Conservation (phyloP, 148 eudicot species). For the Mesembryanthemum crystallinum region DNA sequence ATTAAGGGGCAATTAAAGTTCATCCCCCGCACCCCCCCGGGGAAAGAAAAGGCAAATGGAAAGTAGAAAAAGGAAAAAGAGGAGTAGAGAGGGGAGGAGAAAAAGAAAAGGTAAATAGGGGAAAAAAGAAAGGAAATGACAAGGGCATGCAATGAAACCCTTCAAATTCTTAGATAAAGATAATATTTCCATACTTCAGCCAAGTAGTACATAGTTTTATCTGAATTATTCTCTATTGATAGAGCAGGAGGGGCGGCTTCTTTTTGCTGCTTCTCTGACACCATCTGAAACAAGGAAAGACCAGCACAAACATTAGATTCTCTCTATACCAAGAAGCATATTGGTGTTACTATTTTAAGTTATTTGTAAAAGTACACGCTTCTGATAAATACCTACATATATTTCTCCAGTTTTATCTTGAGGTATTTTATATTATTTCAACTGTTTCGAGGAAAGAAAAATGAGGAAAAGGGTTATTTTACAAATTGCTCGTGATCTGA, state of each 20-base stretch:
- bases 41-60: background rate
- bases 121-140: background rate
- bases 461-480: too few species aligned
- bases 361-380: too few species aligned
- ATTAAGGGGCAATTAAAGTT: too few species aligned
- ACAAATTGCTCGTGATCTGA: too few species aligned
- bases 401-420: too few species aligned
- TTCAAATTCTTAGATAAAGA: background rate
- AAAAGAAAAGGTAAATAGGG: too few species aligned
- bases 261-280: slow-evolving; percentile 84
- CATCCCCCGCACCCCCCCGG: background rate
- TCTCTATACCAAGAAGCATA: too few species aligned
- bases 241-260: slow-evolving; percentile 80
- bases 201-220: slow-evolving; percentile 70
- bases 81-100: background rate
- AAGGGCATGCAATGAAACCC: too few species aligned
- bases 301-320: slow-evolving; percentile 7
- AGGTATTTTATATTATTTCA: too few species aligned
- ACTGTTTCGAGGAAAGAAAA: too few species aligned
- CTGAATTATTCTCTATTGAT: slow-evolving; percentile 47
- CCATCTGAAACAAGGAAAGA: slow-evolving; percentile 49
- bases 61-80: background rate
- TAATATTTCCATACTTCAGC: slow-evolving; percentile 65
- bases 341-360: too few species aligned
- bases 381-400: too few species aligned